A percentile compares a stretch with the other conserved stretches of the same genome.
These are phyloP conservation scores for Epichloe uncinata DNA, from an alignment of 2,329 filamentous ascomycete genomes.

Conservation along the genomic window DNA sequence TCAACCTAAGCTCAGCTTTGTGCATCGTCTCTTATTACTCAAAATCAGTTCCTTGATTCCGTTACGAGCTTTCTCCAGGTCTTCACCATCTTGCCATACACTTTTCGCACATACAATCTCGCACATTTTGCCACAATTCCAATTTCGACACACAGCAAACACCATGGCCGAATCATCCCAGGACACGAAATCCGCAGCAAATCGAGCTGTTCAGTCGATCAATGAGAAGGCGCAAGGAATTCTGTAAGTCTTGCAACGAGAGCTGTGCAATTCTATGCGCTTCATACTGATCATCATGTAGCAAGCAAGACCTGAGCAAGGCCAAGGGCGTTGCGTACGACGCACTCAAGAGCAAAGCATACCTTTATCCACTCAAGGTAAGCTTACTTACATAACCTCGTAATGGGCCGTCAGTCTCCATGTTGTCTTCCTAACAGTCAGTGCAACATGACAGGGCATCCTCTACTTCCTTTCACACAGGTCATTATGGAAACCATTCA, in stretches of 20 bases:
- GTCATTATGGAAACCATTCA: conserved; percentile 44
- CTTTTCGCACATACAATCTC: background rate
- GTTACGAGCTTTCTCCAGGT: background rate
- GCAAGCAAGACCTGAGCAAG: conserved; percentile 57
- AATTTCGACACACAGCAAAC: background rate
- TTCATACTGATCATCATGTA: conserved; percentile 13
- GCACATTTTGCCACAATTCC: too few relatives aligned
- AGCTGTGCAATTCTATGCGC: too few relatives aligned
- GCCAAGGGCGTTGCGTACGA: conserved; percentile 50
- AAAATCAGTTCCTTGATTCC: background rate
- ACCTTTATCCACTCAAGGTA: conserved; percentile 72
- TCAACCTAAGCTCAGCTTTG: background rate
- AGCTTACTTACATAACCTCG: background rate
- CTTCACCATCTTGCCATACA: background rate
- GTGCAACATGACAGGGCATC: conserved; percentile 32
- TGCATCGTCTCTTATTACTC: background rate
- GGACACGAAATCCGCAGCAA: conserved; percentile 12
- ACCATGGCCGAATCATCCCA: conserved; percentile 9
- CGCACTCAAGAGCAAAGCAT: conserved; percentile 63
- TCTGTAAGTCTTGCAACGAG: conserved; percentile 21
- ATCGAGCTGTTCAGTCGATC: conserved; percentile 25
- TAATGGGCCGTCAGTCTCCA: background rate
- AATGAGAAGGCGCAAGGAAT: conserved; percentile 36
- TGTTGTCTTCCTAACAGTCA: background rate
- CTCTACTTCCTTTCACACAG: conserved; percentile 44